Percentiles rank a stretch among this genome's conserved stretches.
phyloP scores from a whole-genome alignment of 2,329 filamentous ascomycete genomes.

The Scolecobasidium constrictum region DNA sequence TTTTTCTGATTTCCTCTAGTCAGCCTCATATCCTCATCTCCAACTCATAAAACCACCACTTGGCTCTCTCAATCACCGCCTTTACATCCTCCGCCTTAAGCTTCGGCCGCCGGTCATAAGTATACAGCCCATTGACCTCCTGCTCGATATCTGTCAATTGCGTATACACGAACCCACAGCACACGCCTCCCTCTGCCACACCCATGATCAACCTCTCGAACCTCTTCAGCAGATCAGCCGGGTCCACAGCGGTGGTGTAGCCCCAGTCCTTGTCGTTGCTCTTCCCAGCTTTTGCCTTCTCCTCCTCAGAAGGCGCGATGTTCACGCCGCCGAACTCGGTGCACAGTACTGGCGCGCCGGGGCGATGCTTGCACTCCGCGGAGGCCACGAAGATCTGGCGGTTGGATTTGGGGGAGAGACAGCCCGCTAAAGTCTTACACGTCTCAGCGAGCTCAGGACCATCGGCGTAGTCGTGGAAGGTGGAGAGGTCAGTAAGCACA shows the following conservation, averaged over 20 bases:
- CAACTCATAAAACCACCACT: constrained; percentile 32
- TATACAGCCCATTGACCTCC: constrained; percentile 57
- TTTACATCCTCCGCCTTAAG: constrained; percentile 46
- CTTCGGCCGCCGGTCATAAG: constrained; percentile 50
- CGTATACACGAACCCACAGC: constrained; percentile 56
- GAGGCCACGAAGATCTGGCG: constrained; percentile 43
- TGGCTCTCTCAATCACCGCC: constrained; percentile 45
- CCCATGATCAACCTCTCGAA: constrained; percentile 49
- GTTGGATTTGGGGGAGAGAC: constrained; percentile 42
- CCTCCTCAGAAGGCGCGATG: constrained; percentile 40
- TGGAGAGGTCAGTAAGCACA: constrained; percentile 51
- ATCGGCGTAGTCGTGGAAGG: constrained; percentile 59
- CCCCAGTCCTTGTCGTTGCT: constrained; percentile 50
- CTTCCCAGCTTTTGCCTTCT: constrained; percentile 20
- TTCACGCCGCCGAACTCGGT: constrained; percentile 61
- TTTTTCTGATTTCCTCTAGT: no score
- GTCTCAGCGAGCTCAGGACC: constrained; percentile 43
- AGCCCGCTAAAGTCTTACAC: constrained; percentile 42
- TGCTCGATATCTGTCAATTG: constrained; percentile 51
- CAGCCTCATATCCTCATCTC: not conserved
- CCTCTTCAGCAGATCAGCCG: constrained; percentile 47
- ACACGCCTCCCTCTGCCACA: constrained; percentile 44
- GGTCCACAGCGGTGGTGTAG: constrained; percentile 53
- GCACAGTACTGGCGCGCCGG: constrained; percentile 51
- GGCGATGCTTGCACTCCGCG: constrained; percentile 37